A percentile compares a stretch with the other conserved stretches of the same genome.
Conservation (phyloP, 768 basidiomycete genomes). For the Podaxis sp. region DNA sequence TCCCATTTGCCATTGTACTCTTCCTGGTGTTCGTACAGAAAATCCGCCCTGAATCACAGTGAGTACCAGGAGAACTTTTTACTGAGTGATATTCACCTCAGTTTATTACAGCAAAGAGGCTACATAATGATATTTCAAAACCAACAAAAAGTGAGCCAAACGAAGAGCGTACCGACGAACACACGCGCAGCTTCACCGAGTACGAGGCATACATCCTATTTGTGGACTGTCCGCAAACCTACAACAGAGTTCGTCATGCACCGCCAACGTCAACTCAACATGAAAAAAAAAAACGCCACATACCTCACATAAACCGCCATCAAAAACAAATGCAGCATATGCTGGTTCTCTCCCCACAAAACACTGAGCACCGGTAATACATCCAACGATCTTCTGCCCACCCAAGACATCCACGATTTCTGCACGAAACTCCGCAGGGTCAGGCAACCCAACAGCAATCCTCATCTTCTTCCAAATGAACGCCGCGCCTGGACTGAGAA, state of each 20-base stretch:
- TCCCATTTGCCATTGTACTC: no score
- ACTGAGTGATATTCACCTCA: neutral
- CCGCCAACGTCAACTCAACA: neutral
- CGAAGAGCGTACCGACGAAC: neutral
- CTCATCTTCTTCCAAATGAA: neutral
- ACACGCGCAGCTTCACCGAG: neutral
- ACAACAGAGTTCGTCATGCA: neutral
- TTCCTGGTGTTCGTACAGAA: no score
- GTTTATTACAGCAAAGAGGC: neutral
- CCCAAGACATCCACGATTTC: neutral
- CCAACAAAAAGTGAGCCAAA: neutral
- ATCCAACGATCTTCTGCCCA: neutral
- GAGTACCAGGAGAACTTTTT: no score
- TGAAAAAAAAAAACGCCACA: neutral
- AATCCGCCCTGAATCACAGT: no score
- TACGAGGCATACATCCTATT: neutral
- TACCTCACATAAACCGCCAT: constrained; percentile 55
- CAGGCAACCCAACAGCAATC: neutral
- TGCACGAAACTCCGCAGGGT: neutral
- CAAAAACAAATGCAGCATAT: constrained; percentile 64
- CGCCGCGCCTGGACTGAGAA: constrained; percentile 26
- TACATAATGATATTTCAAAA: neutral
- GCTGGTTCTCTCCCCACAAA: neutral
- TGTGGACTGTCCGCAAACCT: neutral
- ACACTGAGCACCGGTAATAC: neutral